phyloP scores from a whole-genome alignment of 1,139 yeast genomes.

The Hanseniaspora uvarum region DNA sequence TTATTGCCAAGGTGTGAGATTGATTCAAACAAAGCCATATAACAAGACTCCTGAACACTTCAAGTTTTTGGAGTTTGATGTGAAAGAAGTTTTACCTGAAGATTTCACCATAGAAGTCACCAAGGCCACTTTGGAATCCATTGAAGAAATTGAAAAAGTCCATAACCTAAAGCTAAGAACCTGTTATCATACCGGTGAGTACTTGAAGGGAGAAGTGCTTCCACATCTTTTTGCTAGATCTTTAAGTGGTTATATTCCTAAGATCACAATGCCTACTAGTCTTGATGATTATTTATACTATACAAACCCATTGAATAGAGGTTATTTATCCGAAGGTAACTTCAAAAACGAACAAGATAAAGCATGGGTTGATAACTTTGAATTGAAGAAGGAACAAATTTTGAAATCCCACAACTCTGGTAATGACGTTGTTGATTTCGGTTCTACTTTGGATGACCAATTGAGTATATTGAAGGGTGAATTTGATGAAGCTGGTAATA shows the following conservation, averaged over 20 bases:
- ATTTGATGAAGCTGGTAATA: slow-evolving; percentile 13
- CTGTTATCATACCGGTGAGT: slow-evolving; percentile 54
- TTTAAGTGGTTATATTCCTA: slow-evolving; percentile 63
- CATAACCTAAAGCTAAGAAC: slow-evolving; percentile 64
- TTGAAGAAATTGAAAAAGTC: slow-evolving; percentile 55
- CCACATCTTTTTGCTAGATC: slow-evolving; percentile 61
- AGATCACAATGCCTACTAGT: slow-evolving; percentile 76
- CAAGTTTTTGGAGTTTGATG: background rate
- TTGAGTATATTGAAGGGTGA: slow-evolving; percentile 12
- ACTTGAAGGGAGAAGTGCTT: slow-evolving; percentile 62
- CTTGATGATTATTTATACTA: slow-evolving; percentile 74
- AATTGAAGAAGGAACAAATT: slow-evolving; percentile 20
- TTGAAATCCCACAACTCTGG: slow-evolving; percentile 4
- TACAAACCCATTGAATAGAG: slow-evolving; percentile 60
- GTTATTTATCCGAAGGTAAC: slow-evolving; percentile 43
- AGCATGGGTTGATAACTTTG: slow-evolving; percentile 29
- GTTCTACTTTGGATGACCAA: slow-evolving; percentile 11
- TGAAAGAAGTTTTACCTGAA: slow-evolving; percentile 40
- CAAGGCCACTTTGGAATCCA: slow-evolving; percentile 66
- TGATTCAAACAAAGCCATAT: slow-evolving; percentile 45
- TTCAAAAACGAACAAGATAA: slow-evolving; percentile 30
- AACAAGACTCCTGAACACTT: slow-evolving; percentile 35
- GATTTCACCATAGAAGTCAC: slow-evolving; percentile 48
- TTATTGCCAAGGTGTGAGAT: slow-evolving; percentile 34
- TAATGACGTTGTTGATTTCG: slow-evolving; percentile 4